A percentile compares a stretch with the other conserved stretches of the same genome.
phyloP scores from a whole-genome alignment of 805 yeast species.

The Komagataella kurtzmanii region DNA sequence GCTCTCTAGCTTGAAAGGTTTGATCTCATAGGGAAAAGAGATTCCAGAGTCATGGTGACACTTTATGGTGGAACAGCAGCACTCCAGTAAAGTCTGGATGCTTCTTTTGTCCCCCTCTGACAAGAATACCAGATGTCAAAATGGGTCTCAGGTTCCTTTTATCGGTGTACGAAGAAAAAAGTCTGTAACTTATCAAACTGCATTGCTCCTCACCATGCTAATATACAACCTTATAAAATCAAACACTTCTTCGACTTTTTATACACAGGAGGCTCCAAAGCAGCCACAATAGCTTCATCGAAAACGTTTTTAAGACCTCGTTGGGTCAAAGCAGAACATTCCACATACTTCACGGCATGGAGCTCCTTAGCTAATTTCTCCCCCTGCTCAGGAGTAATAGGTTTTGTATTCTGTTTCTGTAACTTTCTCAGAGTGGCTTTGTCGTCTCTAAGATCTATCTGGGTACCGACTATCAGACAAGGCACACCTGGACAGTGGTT shows the following conservation, averaged over 20 bases:
- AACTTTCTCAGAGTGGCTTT: constrained; percentile 82
- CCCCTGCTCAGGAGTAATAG: constrained; percentile 79
- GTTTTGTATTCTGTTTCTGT: constrained; percentile 80
- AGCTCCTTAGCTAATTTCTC: constrained; percentile 87
- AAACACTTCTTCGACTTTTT: constrained; percentile 75
- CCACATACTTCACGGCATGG: constrained; percentile 93
- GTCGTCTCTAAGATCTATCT: constrained; percentile 88
- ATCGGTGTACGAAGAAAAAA: background rate
- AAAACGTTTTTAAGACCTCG: constrained; percentile 95
- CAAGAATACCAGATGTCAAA: background rate
- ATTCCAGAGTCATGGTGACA: background rate
- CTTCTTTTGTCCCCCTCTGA: background rate
- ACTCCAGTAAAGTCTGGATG: background rate
- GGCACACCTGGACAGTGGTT: constrained; percentile 98
- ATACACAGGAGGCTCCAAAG: constrained; percentile 90
- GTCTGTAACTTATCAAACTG: constrained; percentile 2
- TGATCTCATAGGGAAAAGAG: background rate
- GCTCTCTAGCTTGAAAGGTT: background rate
- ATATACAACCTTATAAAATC: constrained; percentile 37
- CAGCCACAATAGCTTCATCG: constrained; percentile 97
- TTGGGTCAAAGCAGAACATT: constrained; percentile 95
- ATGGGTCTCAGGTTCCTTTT: background rate
- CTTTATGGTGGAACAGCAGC: no score
- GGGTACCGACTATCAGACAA: constrained; percentile 93
- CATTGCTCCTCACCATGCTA: background rate